Evolutionary conservation across 305 asterid genomes (phyloP).

Genomic region (Fraxinus platypoda): DNA sequence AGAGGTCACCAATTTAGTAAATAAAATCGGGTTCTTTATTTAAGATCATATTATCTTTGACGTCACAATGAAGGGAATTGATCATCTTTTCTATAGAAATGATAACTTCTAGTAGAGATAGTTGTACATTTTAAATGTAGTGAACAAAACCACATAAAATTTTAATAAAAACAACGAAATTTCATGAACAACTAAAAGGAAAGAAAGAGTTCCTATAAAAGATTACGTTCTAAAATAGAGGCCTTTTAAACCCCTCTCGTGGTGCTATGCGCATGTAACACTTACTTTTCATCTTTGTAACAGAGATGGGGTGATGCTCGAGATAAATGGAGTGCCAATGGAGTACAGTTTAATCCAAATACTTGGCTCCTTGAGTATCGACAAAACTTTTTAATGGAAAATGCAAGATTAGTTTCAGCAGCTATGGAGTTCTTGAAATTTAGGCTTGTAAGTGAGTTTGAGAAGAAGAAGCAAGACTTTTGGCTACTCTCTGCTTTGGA

Average conservation of each 20-base stretch:
- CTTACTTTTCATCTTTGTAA: too few relatives aligned
- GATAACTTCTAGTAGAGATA: not conserved
- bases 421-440: slow-evolving; percentile 44
- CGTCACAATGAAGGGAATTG: not conserved
- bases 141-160: too few relatives aligned
- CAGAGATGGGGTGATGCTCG: slow-evolving; percentile 12
- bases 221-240: too few relatives aligned
- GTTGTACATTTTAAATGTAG: not conserved
- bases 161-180: too few relatives aligned
- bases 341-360: slow-evolving; percentile 66
- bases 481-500: slow-evolving; percentile 40
- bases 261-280: too few relatives aligned
- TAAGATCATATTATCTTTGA: not conserved
- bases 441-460: slow-evolving; percentile 45
- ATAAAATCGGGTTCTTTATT: not conserved
- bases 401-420: slow-evolving; percentile 48
- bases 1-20: not conserved
- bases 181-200: too few relatives aligned
- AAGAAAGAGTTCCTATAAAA: too few relatives aligned
- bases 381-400: too few relatives aligned
- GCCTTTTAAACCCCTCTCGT: too few relatives aligned
- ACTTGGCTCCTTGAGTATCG: too few relatives aligned
- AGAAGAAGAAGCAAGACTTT: slow-evolving; percentile 45
- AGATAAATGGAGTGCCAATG: slow-evolving; percentile 66
- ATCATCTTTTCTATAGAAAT: not conserved